Evolutionary conservation across 2,329 filamentous ascomycete genomes (phyloP).

Genomic region (Fusarium nanum): DNA sequence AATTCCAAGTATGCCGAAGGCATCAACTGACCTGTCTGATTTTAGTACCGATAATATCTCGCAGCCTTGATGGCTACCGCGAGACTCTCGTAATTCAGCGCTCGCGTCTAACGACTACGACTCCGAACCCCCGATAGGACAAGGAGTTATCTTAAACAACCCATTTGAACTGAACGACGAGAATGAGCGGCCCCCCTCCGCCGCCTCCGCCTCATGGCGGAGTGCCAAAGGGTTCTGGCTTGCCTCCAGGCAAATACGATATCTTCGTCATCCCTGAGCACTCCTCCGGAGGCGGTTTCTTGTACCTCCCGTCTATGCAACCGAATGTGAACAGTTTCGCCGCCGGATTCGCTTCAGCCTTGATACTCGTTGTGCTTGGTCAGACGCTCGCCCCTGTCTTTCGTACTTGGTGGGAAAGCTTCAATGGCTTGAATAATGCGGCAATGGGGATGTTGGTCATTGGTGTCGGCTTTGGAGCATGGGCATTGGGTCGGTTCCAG

Average conservation of each 20-base stretch:
- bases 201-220: conserved; percentile 89
- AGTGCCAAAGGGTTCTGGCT: conserved; percentile 75
- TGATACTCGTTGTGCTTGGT: conserved; percentile 79
- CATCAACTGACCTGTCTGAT: conserved; percentile 25
- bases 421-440: conserved; percentile 77
- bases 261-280: conserved; percentile 97
- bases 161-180: conserved; percentile 40
- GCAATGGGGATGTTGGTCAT: conserved; percentile 78
- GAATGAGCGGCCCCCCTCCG: conserved; percentile 75
- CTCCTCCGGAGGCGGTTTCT: conserved; percentile 86
- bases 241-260: conserved; percentile 93
- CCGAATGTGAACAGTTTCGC: conserved; percentile 91
- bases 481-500: conserved; percentile 66
- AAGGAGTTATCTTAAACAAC: conserved; percentile 20
- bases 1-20: neutral
- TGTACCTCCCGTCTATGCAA: conserved; percentile 91
- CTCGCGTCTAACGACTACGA: conserved; percentile 32
- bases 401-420: conserved; percentile 76
- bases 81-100: conserved; percentile 45
- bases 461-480: conserved; percentile 80
- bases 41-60: conserved; percentile 30
- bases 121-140: conserved; percentile 19
- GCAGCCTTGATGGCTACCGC: conserved; percentile 48
- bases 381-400: conserved; percentile 79
- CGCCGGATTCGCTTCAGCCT: conserved; percentile 82